These are phyloP conservation scores for Solanum tarapatanum DNA, from an alignment of 257 asterid species.

Conservation along the genomic window DNA sequence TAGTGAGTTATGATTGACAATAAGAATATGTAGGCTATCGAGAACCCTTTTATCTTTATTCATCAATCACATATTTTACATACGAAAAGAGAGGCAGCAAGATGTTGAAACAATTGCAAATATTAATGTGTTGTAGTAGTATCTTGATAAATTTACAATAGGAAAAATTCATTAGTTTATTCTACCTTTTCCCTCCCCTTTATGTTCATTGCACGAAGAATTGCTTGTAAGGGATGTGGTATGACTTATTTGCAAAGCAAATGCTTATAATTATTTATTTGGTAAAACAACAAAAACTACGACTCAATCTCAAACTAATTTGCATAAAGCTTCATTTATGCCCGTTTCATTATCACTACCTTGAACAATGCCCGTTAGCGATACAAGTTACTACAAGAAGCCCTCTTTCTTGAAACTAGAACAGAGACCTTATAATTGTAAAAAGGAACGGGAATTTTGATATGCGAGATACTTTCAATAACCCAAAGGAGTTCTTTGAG, in stretches of 20 bases:
- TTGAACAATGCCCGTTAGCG: background rate
- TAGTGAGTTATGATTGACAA: background rate
- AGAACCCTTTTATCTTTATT: background rate
- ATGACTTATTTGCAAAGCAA: background rate
- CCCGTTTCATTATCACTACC: background rate
- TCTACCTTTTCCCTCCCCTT: background rate
- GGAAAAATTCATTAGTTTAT: background rate
- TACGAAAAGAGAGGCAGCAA: background rate
- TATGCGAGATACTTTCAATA: background rate
- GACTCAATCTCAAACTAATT: background rate
- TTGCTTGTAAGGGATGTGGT: background rate
- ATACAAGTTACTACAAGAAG: background rate
- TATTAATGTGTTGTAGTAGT: background rate
- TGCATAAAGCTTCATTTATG: background rate
- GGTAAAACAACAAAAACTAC: background rate
- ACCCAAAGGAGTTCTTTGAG: background rate
- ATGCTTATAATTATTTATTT: background rate
- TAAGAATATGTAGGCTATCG: background rate
- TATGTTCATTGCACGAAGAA: background rate
- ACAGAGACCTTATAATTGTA: background rate
- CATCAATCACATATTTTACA: background rate
- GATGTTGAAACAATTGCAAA: background rate
- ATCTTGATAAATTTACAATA: background rate
- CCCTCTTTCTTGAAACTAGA: background rate
- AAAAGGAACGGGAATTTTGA: background rate